Evolutionary conservation across 306 rosid genomes (phyloP), one percentile per base, ranked within the genome.

Genomic region (Crotalaria pallida): DNA sequence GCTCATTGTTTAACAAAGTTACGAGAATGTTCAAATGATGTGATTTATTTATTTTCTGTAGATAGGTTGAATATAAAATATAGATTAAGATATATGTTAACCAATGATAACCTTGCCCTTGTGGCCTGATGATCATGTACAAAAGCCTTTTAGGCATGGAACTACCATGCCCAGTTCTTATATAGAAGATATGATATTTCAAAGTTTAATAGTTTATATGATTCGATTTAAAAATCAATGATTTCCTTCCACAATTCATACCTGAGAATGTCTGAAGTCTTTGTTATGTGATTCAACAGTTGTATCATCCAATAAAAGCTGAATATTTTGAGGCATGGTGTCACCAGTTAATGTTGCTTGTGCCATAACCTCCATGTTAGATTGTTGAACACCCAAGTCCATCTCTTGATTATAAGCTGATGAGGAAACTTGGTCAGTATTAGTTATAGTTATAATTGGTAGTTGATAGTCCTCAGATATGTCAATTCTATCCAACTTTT

Each of bases 181-280:
- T n/a, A 10, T 17, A 38, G 7, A 45, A 58, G 59, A 2, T 9
- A 53, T 49, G 52, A 65, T 21, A 18, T 69, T 19, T 34, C 53
- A 31, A 27, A 21, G 19, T 22, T 48, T 10, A 22, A 19, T 2
- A 51, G 13, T 5, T 9, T 70, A n/a, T n/a, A n/a, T n/a, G n/a
- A n/a, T n/a, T n/a, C n/a, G n/a, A n/a, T n/a, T n/a, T n/a, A 10
- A 26, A 15, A 59, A 53, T 13, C 15, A 34, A 0, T n/a, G 16
- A 41, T 13, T 64, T 56, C 15, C 41, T n/a, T 33, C 17, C 13
- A 21, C 50, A 50, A 67, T 17, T 70, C 80, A 45, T 23, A 87
- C 88, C 88, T 82, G 80, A 15, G 72, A 78, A 38, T 69, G 66
- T 34, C 64, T 65, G 21, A 60, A 62, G 72, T 56, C 67, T 38